phyloP scores from a whole-genome alignment of 2,329 filamentous ascomycete genomes.

The Calonectria crousiana region DNA sequence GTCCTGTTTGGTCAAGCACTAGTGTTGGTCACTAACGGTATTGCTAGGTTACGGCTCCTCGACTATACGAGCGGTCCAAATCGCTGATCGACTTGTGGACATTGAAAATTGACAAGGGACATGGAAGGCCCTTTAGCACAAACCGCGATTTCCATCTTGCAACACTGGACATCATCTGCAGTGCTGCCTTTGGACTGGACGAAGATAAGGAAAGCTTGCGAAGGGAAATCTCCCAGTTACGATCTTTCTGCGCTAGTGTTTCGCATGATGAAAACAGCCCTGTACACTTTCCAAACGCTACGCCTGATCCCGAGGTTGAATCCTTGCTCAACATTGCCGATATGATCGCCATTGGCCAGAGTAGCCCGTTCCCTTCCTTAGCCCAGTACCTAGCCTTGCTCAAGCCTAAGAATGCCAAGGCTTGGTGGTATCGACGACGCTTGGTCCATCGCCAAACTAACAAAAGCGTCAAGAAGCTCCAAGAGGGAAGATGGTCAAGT shows the following conservation, averaged over 20 bases:
- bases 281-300: slow-evolving; percentile 30
- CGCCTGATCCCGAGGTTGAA: slow-evolving; percentile 34
- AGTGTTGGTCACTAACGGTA: slow-evolving; percentile 2
- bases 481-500: slow-evolving; percentile 11
- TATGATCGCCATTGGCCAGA: slow-evolving; percentile 41
- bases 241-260: background rate
- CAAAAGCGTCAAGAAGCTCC: slow-evolving; percentile 35
- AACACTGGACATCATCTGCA: slow-evolving; percentile 52
- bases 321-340: slow-evolving; percentile 40
- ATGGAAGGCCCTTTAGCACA: slow-evolving; percentile 48
- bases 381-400: slow-evolving; percentile 40
- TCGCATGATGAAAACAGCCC: background rate
- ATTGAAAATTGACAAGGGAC: slow-evolving; percentile 45
- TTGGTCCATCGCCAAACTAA: slow-evolving; percentile 39
- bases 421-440: slow-evolving; percentile 39
- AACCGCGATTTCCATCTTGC: slow-evolving; percentile 47
- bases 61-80: slow-evolving; percentile 48
- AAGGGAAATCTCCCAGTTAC: slow-evolving; percentile 27
- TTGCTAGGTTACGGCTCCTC: slow-evolving; percentile 49
- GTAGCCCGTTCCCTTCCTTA: slow-evolving; percentile 35
- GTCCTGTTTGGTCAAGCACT: background rate
- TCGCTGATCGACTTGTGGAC: slow-evolving; percentile 50
- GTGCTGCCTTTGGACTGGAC: slow-evolving; percentile 48
- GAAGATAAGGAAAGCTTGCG: slow-evolving; percentile 32
- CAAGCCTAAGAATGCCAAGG: slow-evolving; percentile 40